A percentile compares a stretch with the other conserved stretches of the same genome.
phyloP scores from a whole-genome alignment of 495 filamentous ascomycete genomes.

The Aspergillus steynii region DNA sequence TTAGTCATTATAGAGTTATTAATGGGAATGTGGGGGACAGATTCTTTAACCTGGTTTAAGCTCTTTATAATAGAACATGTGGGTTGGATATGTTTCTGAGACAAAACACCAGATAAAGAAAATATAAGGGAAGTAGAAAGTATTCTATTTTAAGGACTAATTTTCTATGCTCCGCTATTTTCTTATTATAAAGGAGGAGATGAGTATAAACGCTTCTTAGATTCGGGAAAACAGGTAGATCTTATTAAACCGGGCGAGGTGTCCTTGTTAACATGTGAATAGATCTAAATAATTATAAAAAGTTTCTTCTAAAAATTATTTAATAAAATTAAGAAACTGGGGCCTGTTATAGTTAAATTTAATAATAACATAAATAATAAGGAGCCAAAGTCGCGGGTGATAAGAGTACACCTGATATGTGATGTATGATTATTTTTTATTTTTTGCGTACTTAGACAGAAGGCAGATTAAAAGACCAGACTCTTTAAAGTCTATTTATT shows the following conservation, averaged over 20 bases:
- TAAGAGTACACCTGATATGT: neutral
- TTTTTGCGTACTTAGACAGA: neutral
- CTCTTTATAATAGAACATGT: neutral
- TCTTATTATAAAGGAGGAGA: neutral
- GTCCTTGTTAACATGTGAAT: neutral
- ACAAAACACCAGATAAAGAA: neutral
- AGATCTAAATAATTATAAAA: neutral
- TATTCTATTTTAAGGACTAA: neutral
- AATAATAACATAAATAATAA: neutral
- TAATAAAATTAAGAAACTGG: neutral
- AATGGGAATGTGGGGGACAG: neutral
- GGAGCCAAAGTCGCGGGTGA: neutral
- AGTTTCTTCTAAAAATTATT: neutral
- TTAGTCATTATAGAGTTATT: neutral
- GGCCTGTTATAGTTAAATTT: neutral
- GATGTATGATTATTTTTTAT: neutral
- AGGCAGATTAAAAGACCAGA: neutral
- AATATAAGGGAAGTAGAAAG: neutral
- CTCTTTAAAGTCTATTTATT: neutral
- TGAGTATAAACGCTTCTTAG: slow-evolving; percentile 1
- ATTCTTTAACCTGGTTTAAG: neutral
- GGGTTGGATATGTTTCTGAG: neutral
- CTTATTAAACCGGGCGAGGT: neutral
- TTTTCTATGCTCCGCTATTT: neutral
- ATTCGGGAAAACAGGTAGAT: neutral